Conservation (phyloP, 768 basidiomycete species). For the Mycena albidolilacea region DNA sequence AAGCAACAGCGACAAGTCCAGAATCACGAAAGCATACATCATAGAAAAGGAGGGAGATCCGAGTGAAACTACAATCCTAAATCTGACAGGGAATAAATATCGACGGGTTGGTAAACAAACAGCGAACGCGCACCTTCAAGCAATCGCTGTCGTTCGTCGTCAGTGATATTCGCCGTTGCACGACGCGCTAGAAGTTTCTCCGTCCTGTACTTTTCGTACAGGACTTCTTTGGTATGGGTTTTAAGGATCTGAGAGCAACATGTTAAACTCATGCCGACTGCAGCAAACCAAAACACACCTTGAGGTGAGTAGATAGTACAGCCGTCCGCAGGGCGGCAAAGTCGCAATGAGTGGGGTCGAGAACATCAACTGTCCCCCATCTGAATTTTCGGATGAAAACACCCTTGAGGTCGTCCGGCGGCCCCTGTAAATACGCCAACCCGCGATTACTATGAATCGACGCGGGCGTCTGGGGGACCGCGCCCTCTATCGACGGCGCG, state of each 20-base stretch:
- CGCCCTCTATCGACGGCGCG: conserved; percentile 47
- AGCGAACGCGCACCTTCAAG: conserved; percentile 70
- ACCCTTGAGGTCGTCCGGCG: conserved; percentile 80
- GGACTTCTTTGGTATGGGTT: conserved; percentile 86
- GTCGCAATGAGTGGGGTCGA: conserved; percentile 90
- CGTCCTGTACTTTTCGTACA: conserved; percentile 95
- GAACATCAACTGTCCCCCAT: conserved; percentile 92
- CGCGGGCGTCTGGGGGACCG: conserved; percentile 53
- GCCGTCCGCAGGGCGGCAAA: conserved; percentile 89
- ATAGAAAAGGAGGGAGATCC: conserved; percentile 12
- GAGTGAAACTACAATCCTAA: conserved; percentile 58
- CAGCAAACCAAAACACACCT: conserved; percentile 61
- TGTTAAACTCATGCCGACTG: conserved; percentile 19
- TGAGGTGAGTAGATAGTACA: conserved; percentile 88
- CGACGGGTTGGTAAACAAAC: too few relatives aligned
- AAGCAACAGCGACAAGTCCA: conserved; percentile 13
- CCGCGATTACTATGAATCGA: conserved; percentile 54
- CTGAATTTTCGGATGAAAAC: conserved; percentile 84
- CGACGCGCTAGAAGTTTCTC: conserved; percentile 92
- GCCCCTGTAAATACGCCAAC: conserved; percentile 62
- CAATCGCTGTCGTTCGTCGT: conserved; percentile 80
- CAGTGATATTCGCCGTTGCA: conserved; percentile 84
- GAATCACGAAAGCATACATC: conserved; percentile 23
- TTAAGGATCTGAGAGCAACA: conserved; percentile 75
- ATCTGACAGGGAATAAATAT: conserved; percentile 48